Conservation (phyloP, 2,329 filamentous ascomycete species). For the Cladosporium sp. region DNA sequence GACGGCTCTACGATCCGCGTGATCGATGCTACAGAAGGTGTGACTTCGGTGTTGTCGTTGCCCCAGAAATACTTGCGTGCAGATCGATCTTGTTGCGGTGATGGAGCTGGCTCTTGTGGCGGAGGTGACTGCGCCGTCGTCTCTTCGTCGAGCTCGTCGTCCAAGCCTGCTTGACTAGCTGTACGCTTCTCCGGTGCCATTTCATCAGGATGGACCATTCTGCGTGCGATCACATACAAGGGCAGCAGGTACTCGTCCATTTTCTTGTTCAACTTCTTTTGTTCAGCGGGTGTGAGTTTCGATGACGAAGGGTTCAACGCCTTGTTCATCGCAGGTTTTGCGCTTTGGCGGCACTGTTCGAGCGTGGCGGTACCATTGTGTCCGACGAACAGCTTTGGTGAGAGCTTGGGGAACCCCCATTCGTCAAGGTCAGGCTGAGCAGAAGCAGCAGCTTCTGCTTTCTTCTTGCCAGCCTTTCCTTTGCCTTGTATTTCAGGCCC, state of each 20-base stretch:
- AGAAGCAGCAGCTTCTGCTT: constrained; percentile 4
- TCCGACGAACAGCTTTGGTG: constrained; percentile 32
- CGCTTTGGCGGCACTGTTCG: constrained; percentile 30
- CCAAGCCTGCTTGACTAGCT: background rate
- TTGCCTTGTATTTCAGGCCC: constrained; percentile 30
- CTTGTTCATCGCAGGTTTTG: background rate
- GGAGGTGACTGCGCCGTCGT: background rate
- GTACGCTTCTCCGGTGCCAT: background rate
- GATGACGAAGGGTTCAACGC: no score
- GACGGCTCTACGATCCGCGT: background rate
- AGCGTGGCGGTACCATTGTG: constrained; percentile 42
- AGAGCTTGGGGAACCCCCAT: constrained; percentile 44
- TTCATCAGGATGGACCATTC: no score
- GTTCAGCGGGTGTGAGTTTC: no score
- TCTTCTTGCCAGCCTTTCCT: constrained; percentile 12
- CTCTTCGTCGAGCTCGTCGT: background rate
- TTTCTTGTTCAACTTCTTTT: no score
- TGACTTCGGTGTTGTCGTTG: background rate
- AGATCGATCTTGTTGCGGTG: background rate
- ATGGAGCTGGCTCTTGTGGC: background rate
- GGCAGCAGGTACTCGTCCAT: no score
- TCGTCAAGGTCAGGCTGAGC: constrained; percentile 36
- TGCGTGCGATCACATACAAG: no score
- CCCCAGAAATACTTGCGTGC: background rate
- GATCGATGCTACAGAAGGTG: no score